phyloP scores from a whole-genome alignment of 2,329 filamentous ascomycete genomes.

The Aspergillus sp. region DNA sequence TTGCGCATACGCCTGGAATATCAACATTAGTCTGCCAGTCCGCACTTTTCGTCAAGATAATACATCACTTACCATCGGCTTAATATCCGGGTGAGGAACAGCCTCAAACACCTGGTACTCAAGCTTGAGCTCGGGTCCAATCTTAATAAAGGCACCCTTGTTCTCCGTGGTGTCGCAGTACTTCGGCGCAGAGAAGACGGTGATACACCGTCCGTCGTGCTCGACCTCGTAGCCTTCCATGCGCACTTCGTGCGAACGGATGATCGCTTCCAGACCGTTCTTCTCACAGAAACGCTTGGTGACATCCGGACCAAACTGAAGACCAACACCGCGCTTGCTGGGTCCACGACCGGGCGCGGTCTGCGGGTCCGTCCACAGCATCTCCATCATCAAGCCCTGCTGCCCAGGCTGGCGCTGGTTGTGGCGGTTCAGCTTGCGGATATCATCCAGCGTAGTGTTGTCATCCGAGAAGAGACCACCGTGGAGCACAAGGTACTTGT shows the following conservation, averaged over 20 bases:
- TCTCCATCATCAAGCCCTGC: conserved; percentile 98
- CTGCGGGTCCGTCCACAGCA: conserved; percentile 99
- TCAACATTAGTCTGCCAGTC: conserved; percentile 6
- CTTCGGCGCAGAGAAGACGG: conserved; percentile 94
- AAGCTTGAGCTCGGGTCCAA: conserved; percentile 87
- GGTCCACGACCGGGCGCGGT: conserved; percentile 80
- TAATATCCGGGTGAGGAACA: conserved; percentile 92
- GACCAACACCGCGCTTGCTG: conserved; percentile 92
- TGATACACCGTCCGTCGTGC: conserved; percentile 93
- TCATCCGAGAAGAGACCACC: conserved; percentile 95
- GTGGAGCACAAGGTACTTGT: conserved; percentile 89
- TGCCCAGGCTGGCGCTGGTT: conserved; percentile 91
- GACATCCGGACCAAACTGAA: conserved; percentile 95
- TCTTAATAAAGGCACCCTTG: conserved; percentile 97
- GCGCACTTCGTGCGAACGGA: conserved; percentile 94
- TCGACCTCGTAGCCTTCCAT: conserved; percentile 99
- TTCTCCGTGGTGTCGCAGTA: conserved; percentile 99
- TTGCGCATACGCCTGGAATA: conserved; percentile 72
- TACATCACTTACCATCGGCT: conserved; percentile 68
- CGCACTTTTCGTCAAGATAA: background rate
- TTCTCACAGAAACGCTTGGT: conserved; percentile 96
- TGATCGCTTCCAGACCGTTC: conserved; percentile 91
- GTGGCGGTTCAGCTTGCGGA: conserved; percentile 88
- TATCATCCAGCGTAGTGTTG: conserved; percentile 86
- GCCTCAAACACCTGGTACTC: conserved; percentile 92